Base-by-base conservation (phyloP, 257 asterid genomes). In the Solanum bulbocastanum region DNA sequence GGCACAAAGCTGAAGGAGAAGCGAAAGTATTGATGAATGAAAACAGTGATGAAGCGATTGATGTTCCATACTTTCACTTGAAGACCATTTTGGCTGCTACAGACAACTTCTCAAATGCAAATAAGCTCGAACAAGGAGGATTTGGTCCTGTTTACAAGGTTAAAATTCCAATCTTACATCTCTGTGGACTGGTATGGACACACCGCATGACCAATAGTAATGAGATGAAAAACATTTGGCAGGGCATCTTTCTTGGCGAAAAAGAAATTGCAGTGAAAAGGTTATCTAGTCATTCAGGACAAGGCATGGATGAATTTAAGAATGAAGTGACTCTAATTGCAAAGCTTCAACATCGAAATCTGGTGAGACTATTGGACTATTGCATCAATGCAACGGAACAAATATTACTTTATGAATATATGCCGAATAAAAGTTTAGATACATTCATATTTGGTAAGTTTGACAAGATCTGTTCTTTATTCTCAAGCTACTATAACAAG, bases 191-290 rank as follows among this genome's bases (percentile, higher is more conserved):
- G 49, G 30, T 20, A 32, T 65, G 44, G 39, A 5, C 7, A 2
- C 22, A 46, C 13, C 10, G 0, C 18, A 3, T 78, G 2, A 33
- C 32, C 12, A 30, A 36, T 10, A 60, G 15, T 30, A 16, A 37
- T 27, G 60, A n/a, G 35, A 36, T 62, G 44, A 46, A 30, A 25
- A 20, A 44, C 6, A 5, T 30, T 20, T 49, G 9, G 14, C 88
- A 91, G 92, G 91, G 91, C 30, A 74, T 9, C n/a, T 84, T 76
- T 22, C 88, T 86, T 3, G 73, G 83, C 0, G 88, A 86, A 60
- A 74, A 83, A 68, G 91, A 87, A 83, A 66, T 91, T 36, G 90
- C 91, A 14, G 87, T 91, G 30, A 91, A 91, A 84, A 76, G 89
- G 33, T 87, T 91, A 81, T 87, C 89, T 30, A 87, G 73, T n/a